Percentiles rank a stretch among this genome's conserved stretches.
Evolutionary conservation across 768 basidiomycete genomes (phyloP).

Genomic region (Leccinum subtestaceum): DNA sequence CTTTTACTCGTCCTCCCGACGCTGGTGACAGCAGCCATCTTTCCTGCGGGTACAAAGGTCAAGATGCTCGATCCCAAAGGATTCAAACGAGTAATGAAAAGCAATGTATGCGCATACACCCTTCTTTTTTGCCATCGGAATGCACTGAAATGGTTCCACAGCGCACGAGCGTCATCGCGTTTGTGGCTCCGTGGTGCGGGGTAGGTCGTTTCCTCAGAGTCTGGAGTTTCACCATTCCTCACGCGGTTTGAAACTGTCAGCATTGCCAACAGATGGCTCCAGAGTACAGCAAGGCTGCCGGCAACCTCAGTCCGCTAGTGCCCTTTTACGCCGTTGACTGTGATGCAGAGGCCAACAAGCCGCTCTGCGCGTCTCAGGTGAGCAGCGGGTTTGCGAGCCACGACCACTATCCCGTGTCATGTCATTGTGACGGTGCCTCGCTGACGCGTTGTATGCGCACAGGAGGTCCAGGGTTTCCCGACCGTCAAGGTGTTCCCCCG

Average conservation of each 20-base stretch:
- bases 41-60: slow-evolving; percentile 54
- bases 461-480: slow-evolving; percentile 88
- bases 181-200: slow-evolving; percentile 94
- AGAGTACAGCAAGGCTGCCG: slow-evolving; percentile 80
- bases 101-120: slow-evolving; percentile 53
- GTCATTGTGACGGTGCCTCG: background rate
- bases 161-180: slow-evolving; percentile 80
- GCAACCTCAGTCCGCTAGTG: slow-evolving; percentile 74
- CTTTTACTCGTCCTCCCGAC: slow-evolving; percentile 30
- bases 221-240: background rate
- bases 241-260: slow-evolving; percentile 24
- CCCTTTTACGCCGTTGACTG: slow-evolving; percentile 95
- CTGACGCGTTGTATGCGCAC: background rate
- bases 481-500: slow-evolving; percentile 91
- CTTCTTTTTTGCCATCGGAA: background rate
- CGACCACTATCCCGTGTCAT: background rate
- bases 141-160: slow-evolving; percentile 26
- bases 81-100: slow-evolving; percentile 71
- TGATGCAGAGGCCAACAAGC: slow-evolving; percentile 77
- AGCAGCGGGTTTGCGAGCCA: background rate
- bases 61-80: slow-evolving; percentile 70
- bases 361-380: slow-evolving; percentile 77
- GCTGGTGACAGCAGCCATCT: slow-evolving; percentile 44
- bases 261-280: slow-evolving; percentile 87
- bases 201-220: slow-evolving; percentile 44